These are phyloP conservation scores for Lactuca saligna DNA, from an alignment of 129 eudicot genomes.

Conservation along the genomic window DNA sequence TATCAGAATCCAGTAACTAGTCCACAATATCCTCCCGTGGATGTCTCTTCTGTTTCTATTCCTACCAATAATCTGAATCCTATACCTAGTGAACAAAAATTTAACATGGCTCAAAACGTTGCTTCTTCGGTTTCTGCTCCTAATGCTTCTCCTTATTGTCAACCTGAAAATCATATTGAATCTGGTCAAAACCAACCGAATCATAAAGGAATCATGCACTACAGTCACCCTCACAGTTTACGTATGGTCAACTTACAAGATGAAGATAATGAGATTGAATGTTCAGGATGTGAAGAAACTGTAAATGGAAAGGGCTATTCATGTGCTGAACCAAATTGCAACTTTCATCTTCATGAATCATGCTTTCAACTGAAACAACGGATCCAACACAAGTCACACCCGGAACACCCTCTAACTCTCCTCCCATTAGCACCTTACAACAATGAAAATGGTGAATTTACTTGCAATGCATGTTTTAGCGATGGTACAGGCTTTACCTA, in stretches of 20 bases:
- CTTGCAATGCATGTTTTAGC: slow-evolving; percentile 60
- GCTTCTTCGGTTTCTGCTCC: slow-evolving; percentile 3
- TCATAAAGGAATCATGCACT: slow-evolving; percentile 38
- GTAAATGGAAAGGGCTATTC: slow-evolving; percentile 30
- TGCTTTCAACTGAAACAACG: slow-evolving; percentile 34
- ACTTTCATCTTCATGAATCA: slow-evolving; percentile 40
- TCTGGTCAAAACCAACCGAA: slow-evolving; percentile 11
- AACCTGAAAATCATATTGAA: neutral
- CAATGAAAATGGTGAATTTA: slow-evolving; percentile 32
- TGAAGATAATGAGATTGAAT: slow-evolving; percentile 31
- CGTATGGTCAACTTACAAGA: slow-evolving; percentile 4
- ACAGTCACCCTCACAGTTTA: slow-evolving; percentile 58
- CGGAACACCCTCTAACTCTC: slow-evolving; percentile 49
- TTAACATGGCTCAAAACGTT: slow-evolving; percentile 9
- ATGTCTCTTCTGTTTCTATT: slow-evolving; percentile 17
- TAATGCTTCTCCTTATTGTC: neutral
- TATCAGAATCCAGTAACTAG: neutral
- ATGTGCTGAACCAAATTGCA: slow-evolving; percentile 36
- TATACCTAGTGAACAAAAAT: neutral
- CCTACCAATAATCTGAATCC: neutral
- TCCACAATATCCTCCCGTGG: neutral
- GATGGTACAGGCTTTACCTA: slow-evolving; percentile 55
- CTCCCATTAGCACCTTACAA: slow-evolving; percentile 46
- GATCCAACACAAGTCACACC: slow-evolving; percentile 68
- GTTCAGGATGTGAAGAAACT: slow-evolving; percentile 46